Conservation (phyloP, 495 filamentous ascomycete genomes). For the Copromyces sp. region DNA sequence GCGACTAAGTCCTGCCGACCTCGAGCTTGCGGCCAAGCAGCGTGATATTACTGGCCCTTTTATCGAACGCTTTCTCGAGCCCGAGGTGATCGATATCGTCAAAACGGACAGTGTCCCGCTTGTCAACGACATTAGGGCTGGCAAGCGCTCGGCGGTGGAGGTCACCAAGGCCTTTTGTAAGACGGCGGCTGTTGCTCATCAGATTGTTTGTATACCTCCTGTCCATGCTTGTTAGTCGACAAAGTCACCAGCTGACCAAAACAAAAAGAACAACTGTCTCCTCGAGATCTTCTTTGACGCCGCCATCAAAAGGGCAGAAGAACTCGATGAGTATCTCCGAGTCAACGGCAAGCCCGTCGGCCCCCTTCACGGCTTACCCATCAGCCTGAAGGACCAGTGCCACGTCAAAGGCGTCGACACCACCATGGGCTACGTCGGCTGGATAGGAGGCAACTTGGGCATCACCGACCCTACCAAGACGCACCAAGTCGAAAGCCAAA, state of each 20-base stretch:
- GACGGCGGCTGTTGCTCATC: conserved; percentile 50
- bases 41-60: conserved; percentile 23
- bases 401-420: conserved; percentile 46
- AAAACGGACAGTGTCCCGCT: conserved; percentile 10
- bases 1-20: conserved; percentile 13
- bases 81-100: conserved; percentile 10
- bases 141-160: conserved; percentile 19
- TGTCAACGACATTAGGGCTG: conserved; percentile 12
- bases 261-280: conserved; percentile 41
- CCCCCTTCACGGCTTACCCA: conserved; percentile 57
- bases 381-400: conserved; percentile 59
- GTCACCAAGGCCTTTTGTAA: conserved; percentile 36
- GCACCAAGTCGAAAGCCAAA: conserved; percentile 40
- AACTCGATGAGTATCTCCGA: conserved; percentile 43
- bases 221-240: neutral
- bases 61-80: conserved; percentile 22
- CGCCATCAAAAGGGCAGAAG: conserved; percentile 47
- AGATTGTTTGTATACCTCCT: conserved; percentile 33
- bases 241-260: neutral
- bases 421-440: conserved; percentile 25
- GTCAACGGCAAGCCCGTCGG: conserved; percentile 42
- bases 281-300: conserved; percentile 56
- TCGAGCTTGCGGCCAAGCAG: conserved; percentile 8
- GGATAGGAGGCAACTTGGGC: conserved; percentile 38
- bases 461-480: conserved; percentile 39